Evolutionary conservation across 768 basidiomycete genomes (phyloP).

Genomic region (Mycena galopus): DNA sequence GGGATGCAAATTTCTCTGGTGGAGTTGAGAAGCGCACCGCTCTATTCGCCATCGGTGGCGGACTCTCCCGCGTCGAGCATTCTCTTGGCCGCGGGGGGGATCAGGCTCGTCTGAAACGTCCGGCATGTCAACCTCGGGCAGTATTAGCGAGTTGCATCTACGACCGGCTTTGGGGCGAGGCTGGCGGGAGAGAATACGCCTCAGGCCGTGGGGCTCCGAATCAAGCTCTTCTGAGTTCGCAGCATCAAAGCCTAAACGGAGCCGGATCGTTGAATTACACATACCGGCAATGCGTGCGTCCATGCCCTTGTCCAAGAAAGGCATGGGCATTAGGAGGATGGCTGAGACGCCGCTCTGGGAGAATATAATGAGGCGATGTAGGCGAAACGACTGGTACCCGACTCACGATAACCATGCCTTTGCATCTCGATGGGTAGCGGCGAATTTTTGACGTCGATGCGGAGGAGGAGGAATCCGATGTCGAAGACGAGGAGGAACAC

Average conservation of each 20-base stretch:
- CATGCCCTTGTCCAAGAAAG: background rate
- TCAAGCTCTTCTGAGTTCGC: background rate
- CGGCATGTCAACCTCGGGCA: constrained; percentile 13
- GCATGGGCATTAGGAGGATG: constrained; percentile 9
- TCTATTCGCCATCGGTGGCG: constrained; percentile 1
- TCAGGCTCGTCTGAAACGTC: background rate
- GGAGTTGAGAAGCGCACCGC: constrained; percentile 3
- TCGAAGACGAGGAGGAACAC: background rate
- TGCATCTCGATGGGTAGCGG: background rate
- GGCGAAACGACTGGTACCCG: background rate
- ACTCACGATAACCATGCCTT: constrained; percentile 12
- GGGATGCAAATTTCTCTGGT: background rate
- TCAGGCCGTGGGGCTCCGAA: background rate
- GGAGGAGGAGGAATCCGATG: background rate
- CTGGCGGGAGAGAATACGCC: background rate
- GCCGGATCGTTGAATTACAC: background rate
- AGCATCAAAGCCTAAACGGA: background rate
- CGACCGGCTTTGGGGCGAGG: background rate
- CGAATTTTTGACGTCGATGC: background rate
- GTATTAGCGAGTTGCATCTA: constrained; percentile 13
- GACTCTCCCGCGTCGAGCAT: background rate
- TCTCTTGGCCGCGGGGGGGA: no score
- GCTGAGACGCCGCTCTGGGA: constrained; percentile 7
- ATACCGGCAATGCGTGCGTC: background rate
- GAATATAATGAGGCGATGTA: background rate